Conservation (phyloP, 2,329 filamentous ascomycete species). For the Neopestalotiopsis sp. region DNA sequence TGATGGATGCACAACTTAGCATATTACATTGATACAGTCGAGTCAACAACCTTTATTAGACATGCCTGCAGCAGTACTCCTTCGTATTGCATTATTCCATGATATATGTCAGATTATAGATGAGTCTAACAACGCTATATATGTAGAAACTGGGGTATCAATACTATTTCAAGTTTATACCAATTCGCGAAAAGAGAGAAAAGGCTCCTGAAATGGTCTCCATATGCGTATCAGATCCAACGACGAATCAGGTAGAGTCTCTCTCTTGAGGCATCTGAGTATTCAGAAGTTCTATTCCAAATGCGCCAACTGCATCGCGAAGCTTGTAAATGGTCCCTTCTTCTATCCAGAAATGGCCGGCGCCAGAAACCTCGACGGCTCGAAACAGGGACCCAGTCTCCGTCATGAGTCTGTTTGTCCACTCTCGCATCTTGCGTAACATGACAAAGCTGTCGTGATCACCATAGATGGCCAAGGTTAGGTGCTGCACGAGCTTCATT, state of each 20-base stretch:
- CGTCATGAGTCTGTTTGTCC: constrained; percentile 62
- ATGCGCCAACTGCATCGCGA: constrained; percentile 36
- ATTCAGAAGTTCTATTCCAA: constrained; percentile 27
- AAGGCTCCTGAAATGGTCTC: neutral
- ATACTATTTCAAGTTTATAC: neutral
- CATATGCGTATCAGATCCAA: no score
- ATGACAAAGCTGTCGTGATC: constrained; percentile 77
- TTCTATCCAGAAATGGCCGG: constrained; percentile 70
- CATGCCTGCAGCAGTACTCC: no score
- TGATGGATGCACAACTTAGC: no score
- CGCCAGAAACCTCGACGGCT: constrained; percentile 54
- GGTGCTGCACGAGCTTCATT: constrained; percentile 61
- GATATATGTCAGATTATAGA: neutral
- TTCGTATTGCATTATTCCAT: neutral
- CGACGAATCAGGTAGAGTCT: neutral
- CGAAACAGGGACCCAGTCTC: constrained; percentile 51
- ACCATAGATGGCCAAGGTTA: constrained; percentile 76
- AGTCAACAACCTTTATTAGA: no score
- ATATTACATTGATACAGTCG: no score
- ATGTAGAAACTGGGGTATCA: no score
- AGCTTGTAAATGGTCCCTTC: constrained; percentile 49
- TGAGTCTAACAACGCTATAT: no score
- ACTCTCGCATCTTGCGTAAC: constrained; percentile 66
- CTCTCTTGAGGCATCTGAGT: neutral
- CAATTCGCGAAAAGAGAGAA: neutral